A percentile compares a stretch with the other conserved stretches of the same genome.
These are phyloP conservation scores for Globisporangium ultimum DNA, from an alignment of 352 stramenopile genomes.

Conservation along the genomic window DNA sequence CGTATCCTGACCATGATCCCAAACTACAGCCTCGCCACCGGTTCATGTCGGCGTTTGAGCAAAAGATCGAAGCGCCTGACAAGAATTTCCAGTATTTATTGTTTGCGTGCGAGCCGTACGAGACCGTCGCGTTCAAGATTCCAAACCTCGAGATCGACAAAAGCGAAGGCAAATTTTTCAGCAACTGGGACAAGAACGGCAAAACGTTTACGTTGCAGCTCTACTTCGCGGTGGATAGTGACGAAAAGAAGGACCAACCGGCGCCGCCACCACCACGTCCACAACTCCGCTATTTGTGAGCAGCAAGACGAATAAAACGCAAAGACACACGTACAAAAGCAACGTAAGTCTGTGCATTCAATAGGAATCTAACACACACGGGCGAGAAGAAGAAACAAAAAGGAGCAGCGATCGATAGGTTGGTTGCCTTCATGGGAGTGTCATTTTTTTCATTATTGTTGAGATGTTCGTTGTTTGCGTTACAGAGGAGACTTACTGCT, in stretches of 20 bases:
- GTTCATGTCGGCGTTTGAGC: constrained; percentile 99
- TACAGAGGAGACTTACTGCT: background rate
- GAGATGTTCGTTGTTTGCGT: background rate
- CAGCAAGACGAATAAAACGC: background rate
- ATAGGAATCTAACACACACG: background rate
- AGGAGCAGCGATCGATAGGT: too few relatives aligned
- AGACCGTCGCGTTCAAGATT: constrained; percentile 99
- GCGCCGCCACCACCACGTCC: constrained; percentile 56
- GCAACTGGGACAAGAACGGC: constrained; percentile 95
- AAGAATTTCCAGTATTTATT: constrained; percentile 96
- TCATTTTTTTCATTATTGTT: constrained; percentile 7
- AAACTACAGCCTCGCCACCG: constrained; percentile 95
- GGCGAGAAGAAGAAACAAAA: background rate
- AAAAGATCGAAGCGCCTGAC: constrained; percentile 96
- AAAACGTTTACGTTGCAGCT: constrained; percentile 96
- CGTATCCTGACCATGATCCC: constrained; percentile 95
- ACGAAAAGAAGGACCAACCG: constrained; percentile 27
- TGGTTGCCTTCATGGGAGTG: background rate
- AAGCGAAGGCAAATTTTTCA: constrained; percentile 94
- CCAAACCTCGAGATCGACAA: constrained; percentile 96
- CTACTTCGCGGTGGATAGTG: constrained; percentile 41
- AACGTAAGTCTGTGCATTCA: constrained; percentile 1
- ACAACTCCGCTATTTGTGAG: constrained; percentile 34
- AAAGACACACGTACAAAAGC: constrained; percentile 8
- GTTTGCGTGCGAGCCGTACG: constrained; percentile 98